A percentile compares a stretch with the other conserved stretches of the same genome.
These are phyloP conservation scores for Brassica cretica DNA, from an alignment of 345 rosid species.

Conservation along the genomic window DNA sequence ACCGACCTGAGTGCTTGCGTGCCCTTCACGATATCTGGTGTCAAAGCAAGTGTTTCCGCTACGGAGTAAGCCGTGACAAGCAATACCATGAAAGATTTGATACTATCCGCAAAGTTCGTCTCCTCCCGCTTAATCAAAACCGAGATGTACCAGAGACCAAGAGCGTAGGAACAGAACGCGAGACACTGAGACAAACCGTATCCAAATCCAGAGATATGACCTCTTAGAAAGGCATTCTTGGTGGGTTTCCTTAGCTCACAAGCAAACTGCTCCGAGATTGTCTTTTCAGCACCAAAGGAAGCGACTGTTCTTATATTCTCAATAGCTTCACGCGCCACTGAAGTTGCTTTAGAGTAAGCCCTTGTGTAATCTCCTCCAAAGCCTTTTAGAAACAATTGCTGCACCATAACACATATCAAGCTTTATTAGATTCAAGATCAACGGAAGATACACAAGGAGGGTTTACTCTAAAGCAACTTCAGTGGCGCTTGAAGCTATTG, in stretches of 20 bases:
- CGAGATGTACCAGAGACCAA: constrained; percentile 88
- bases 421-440: too few species aligned
- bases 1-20: constrained; percentile 73
- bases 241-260: constrained; percentile 59
- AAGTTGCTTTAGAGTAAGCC: constrained; percentile 62
- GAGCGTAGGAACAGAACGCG: constrained; percentile 65
- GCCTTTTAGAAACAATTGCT: constrained; percentile 81
- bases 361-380: constrained; percentile 70
- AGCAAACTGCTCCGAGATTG: constrained; percentile 52
- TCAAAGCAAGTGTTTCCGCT: constrained; percentile 82
- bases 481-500: neutral
- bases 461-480: too few species aligned
- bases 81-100: constrained; percentile 72
- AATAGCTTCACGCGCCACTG: constrained; percentile 76
- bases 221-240: constrained; percentile 57
- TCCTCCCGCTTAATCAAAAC: constrained; percentile 49
- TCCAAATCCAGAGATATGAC: constrained; percentile 80
- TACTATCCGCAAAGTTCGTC: constrained; percentile 55
- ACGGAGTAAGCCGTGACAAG: constrained; percentile 59
- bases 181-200: constrained; percentile 70
- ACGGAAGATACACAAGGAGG: too few species aligned
- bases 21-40: constrained; percentile 91
- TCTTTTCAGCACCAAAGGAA: constrained; percentile 68
- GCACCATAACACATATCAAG: constrained; percentile 28
- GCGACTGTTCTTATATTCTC: constrained; percentile 70